Percentiles rank a stretch among this genome's conserved stretches.
These are phyloP conservation scores for Fabrea salina DNA, from an alignment of 169 alveolate species.

Conservation along the genomic window DNA sequence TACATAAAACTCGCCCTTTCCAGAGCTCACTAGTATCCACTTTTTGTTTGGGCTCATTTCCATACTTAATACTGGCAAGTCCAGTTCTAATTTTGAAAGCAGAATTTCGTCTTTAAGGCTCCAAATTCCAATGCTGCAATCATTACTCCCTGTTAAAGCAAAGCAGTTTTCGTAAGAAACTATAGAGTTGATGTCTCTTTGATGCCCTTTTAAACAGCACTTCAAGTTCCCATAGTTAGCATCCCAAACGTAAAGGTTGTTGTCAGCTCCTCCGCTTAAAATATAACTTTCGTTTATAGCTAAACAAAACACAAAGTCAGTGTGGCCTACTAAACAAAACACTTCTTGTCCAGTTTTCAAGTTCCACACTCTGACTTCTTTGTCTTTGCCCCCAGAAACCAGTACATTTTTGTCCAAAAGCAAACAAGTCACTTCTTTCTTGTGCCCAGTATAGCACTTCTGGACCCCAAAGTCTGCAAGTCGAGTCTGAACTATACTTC, in stretches of 20 bases:
- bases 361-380: background rate
- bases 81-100: background rate
- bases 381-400: background rate
- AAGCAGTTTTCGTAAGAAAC: background rate
- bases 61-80: background rate
- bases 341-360: background rate
- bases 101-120: background rate
- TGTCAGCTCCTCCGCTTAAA: slow-evolving; percentile 23
- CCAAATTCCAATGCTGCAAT: background rate
- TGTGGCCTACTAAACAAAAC: background rate
- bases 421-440: background rate
- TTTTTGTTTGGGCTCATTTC: background rate
- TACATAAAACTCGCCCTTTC: background rate
- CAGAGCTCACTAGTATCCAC: background rate
- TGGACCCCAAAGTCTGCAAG: no score
- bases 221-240: background rate
- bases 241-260: background rate
- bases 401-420: background rate
- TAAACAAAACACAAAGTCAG: background rate
- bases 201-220: background rate
- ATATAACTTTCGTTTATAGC: background rate
- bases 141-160: background rate
- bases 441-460: no score
- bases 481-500: no score
- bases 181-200: background rate